A percentile compares a stretch with the other conserved stretches of the same genome.
phyloP scores from a whole-genome alignment of 2,329 filamentous ascomycete species.

The Cercospora sp. region DNA sequence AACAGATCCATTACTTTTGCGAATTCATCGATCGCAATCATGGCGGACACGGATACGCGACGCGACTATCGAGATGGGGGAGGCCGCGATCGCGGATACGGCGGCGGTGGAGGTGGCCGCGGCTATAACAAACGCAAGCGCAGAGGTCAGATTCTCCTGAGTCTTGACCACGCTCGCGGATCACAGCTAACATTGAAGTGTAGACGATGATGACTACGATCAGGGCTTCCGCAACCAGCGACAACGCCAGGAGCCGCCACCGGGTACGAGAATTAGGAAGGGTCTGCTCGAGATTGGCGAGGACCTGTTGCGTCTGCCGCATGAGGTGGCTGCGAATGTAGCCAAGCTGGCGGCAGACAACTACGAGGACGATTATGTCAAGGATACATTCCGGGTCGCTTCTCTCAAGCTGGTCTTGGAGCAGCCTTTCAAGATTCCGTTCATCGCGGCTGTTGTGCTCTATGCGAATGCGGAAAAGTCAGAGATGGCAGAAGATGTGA shows the following conservation, averaged over 20 bases:
- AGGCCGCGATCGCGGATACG: constrained; percentile 20
- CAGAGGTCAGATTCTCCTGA: constrained; percentile 60
- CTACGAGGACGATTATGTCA: constrained; percentile 79
- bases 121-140: constrained; percentile 69
- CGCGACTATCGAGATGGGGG: constrained; percentile 33
- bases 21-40: constrained; percentile 13
- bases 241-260: constrained; percentile 66
- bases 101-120: constrained; percentile 49
- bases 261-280: constrained; percentile 68
- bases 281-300: constrained; percentile 80
- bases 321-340: constrained; percentile 74
- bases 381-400: constrained; percentile 70
- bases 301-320: constrained; percentile 72
- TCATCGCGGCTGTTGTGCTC: constrained; percentile 80
- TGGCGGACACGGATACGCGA: constrained; percentile 37
- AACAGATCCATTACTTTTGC: constrained; percentile 3
- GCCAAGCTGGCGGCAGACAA: constrained; percentile 77
- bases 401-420: constrained; percentile 77
- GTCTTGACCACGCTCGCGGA: constrained; percentile 4
- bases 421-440: constrained; percentile 97
- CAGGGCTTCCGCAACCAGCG: constrained; percentile 71
- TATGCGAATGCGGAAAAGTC: constrained; percentile 75
- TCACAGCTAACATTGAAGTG: constrained; percentile 8
- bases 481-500: constrained; percentile 70
- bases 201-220: constrained; percentile 77